Evolutionary conservation across 2,329 filamentous ascomycete species (phyloP).

Genomic region (Neospermospora avenae): DNA sequence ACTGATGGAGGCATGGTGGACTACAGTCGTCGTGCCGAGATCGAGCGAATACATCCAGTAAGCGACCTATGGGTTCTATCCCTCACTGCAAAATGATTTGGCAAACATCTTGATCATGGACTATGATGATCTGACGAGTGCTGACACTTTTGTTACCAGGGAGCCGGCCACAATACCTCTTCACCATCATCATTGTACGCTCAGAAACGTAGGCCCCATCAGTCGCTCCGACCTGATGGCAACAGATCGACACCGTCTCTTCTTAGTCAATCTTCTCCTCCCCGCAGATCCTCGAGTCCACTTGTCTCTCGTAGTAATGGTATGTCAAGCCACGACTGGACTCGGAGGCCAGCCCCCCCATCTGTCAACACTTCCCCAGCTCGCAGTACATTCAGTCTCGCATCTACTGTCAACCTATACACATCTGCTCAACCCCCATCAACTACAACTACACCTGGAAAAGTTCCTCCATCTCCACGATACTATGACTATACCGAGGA

Average conservation of each 20-base stretch:
- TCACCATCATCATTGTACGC: conserved; percentile 34
- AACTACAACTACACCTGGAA: conserved; percentile 30
- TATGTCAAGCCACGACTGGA: conserved; percentile 22
- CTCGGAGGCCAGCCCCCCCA: conserved; percentile 20
- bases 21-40: conserved; percentile 35
- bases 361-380: conserved; percentile 33
- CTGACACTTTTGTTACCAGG: conserved; percentile 17
- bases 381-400: conserved; percentile 31
- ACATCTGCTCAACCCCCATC: conserved; percentile 20
- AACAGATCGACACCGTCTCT: conserved; percentile 33
- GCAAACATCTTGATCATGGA: neutral
- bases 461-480: conserved; percentile 29
- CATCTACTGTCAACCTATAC: conserved; percentile 32
- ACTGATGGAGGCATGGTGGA: conserved; percentile 34
- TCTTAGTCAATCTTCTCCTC: conserved; percentile 28
- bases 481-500: conserved; percentile 38
- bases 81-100: neutral
- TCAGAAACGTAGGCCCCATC: conserved; percentile 29
- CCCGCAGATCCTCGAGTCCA: conserved; percentile 29
- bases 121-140: neutral
- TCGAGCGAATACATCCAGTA: conserved; percentile 31
- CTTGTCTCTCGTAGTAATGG: conserved; percentile 19
- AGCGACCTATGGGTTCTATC: conserved; percentile 12
- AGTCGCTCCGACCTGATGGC: conserved; percentile 27
- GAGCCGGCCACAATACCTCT: conserved; percentile 25